Evolutionary conservation across 768 basidiomycete species (phyloP).

Genomic region (Mycena belliarum): DNA sequence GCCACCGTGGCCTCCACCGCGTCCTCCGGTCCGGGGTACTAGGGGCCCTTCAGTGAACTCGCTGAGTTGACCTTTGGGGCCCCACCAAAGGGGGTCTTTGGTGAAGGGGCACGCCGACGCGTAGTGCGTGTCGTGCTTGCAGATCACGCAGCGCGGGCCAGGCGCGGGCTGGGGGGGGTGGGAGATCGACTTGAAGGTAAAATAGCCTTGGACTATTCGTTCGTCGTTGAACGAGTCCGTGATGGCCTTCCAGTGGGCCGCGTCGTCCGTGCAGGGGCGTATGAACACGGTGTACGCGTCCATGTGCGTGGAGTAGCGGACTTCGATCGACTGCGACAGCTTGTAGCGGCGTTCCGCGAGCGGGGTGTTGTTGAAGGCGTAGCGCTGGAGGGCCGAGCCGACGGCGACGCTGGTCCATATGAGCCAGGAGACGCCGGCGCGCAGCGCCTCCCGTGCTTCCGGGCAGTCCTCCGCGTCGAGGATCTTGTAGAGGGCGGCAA

Average conservation of each 20-base stretch:
- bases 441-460: too few species aligned
- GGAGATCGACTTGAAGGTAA: background rate
- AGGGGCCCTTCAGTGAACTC: background rate
- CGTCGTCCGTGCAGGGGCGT: background rate
- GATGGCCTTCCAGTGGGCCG: background rate
- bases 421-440: background rate
- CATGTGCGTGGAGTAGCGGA: background rate
- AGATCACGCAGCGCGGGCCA: background rate
- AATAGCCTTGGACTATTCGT: background rate
- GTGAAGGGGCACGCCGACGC: background rate
- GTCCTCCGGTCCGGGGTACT: background rate
- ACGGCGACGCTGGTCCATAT: background rate
- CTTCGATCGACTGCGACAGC: background rate
- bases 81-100: background rate
- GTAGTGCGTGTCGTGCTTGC: constrained; percentile 1
- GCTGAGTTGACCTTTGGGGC: background rate
- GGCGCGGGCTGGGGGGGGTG: background rate
- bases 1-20: background rate
- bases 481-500: too few species aligned
- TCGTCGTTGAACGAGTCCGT: background rate
- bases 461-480: too few species aligned
- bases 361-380: background rate
- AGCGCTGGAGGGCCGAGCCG: background rate
- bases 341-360: background rate
- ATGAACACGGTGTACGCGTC: background rate